These are phyloP conservation scores for Ascochyta rabiei DNA, from an alignment of 2,329 filamentous ascomycete species.

Conservation along the genomic window DNA sequence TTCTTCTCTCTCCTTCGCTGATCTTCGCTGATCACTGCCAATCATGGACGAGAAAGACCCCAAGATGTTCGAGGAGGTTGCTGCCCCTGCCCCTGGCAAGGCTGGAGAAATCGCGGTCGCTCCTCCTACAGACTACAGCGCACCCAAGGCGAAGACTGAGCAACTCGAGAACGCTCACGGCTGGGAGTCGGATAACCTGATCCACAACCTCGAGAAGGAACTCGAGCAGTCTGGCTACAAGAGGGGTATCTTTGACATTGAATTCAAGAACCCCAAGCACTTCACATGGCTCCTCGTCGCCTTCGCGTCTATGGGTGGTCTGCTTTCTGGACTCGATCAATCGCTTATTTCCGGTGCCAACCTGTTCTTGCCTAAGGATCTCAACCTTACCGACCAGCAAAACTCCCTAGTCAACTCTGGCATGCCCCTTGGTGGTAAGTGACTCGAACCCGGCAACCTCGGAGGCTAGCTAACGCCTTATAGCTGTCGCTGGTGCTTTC, in stretches of 20 bases:
- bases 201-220: constrained; percentile 50
- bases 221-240: constrained; percentile 45
- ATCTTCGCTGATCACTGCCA: constrained; percentile 22
- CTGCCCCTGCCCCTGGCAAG: constrained; percentile 12
- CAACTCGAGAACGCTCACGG: constrained; percentile 43
- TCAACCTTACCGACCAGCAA: constrained; percentile 61
- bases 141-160: constrained; percentile 40
- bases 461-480: constrained; percentile 8
- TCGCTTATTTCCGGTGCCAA: constrained; percentile 75
- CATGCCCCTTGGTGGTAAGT: constrained; percentile 66
- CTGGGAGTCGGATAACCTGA: constrained; percentile 54
- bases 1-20: constrained; percentile 6
- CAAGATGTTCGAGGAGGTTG: constrained; percentile 22
- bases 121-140: constrained; percentile 28
- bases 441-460: not conserved
- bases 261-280: constrained; percentile 65
- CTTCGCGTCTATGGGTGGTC: constrained; percentile 76
- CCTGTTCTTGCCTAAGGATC: constrained; percentile 66
- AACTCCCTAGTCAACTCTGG: constrained; percentile 71
- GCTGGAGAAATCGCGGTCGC: constrained; percentile 31
- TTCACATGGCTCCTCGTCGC: constrained; percentile 73
- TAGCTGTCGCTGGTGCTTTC: constrained; percentile 71
- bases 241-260: constrained; percentile 58
- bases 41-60: constrained; percentile 39
- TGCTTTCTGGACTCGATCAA: constrained; percentile 75